Base-by-base conservation (phyloP, 768 basidiomycete species). In the Mycena latifolia region DNA sequence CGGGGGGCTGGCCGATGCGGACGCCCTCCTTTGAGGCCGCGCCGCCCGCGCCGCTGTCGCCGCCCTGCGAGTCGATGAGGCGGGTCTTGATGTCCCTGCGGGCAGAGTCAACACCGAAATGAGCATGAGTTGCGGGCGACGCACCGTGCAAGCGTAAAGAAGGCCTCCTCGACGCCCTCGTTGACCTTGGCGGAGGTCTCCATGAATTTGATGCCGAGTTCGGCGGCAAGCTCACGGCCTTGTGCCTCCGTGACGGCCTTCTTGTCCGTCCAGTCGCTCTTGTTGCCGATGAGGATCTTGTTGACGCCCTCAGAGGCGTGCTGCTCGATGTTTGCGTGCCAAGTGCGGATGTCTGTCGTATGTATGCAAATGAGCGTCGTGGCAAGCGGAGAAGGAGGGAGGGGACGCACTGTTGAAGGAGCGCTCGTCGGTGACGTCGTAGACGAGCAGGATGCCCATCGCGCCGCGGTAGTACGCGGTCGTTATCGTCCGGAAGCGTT, bases 141-240 rank as follows among this genome's bases (percentile, higher is more conserved):
- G 33, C n/a, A 69, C 85, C 97, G 94, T 5, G 98, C 96, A 88
- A 99, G 94, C 31, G 96, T 96, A 85, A 98, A 90, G 89, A 99
- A 99, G 7, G 98, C 96, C 80, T 99, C 95, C 79, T 99, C 98
- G 65, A 99, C 98, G 73, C 98, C 98, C 67, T 96, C 96, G 57
- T 96, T 95, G 74, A 93, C 95, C 92, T 99, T 99, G 37, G 98
- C 98, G n/a, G 93, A 95, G 15, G 98, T 99, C 85, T 99, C 98
- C 76, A 99, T 82, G 91, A 98, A 99, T 51, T 95, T 92, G 72
- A 99, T 92, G 66, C 85, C 86, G 71, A 99, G 85, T 77, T 98
- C 96, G 76, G 98, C 95, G 28, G 98, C 95, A 74, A 99, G 93
- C 86, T 97, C 95, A 47, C 65, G 64, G 52, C 69, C 69, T 41